Evolutionary conservation across 495 filamentous ascomycete genomes (phyloP).

Genomic region (Penicillium maclennaniae): DNA sequence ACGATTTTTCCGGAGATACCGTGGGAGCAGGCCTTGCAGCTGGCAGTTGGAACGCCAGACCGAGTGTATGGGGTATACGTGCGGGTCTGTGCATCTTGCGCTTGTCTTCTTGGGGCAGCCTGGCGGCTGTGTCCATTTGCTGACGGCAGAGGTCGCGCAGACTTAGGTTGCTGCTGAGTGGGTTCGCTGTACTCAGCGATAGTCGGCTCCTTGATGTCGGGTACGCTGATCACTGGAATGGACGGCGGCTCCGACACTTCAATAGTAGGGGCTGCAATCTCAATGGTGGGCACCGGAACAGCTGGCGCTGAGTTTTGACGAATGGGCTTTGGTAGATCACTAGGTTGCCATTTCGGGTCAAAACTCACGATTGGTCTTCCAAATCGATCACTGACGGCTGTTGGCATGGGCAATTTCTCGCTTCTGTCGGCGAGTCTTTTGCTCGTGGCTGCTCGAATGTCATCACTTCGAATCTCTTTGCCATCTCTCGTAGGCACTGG

Average conservation of each 20-base stretch:
- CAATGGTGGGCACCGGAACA: constrained; percentile 46
- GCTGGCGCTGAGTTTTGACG: constrained; percentile 21
- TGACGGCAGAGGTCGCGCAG: constrained; percentile 24
- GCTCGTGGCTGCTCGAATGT: constrained; percentile 86
- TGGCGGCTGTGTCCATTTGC: constrained; percentile 15
- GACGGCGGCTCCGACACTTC: constrained; percentile 48
- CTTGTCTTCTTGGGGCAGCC: constrained; percentile 19
- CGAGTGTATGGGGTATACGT: constrained; percentile 45
- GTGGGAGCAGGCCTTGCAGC: constrained; percentile 77
- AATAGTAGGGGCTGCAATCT: constrained; percentile 17
- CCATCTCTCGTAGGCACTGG: constrained; percentile 59
- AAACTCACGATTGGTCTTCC: constrained; percentile 94
- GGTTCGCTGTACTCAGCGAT: constrained; percentile 33
- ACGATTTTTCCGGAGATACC: constrained; percentile 90
- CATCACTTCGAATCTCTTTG: constrained; percentile 76
- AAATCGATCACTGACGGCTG: constrained; percentile 76
- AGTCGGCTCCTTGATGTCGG: constrained; percentile 44
- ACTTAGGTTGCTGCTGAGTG: constrained; percentile 4
- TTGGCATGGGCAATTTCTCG: constrained; percentile 76
- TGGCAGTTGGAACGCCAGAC: constrained; percentile 63
- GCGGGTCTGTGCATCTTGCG: constrained; percentile 25
- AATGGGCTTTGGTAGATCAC: constrained; percentile 25
- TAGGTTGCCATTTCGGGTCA: constrained; percentile 72
- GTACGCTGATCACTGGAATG: constrained; percentile 61
- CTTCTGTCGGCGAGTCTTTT: constrained; percentile 83